Conservation (phyloP, 148 eudicot species). For the Salicornia ramosissima region DNA sequence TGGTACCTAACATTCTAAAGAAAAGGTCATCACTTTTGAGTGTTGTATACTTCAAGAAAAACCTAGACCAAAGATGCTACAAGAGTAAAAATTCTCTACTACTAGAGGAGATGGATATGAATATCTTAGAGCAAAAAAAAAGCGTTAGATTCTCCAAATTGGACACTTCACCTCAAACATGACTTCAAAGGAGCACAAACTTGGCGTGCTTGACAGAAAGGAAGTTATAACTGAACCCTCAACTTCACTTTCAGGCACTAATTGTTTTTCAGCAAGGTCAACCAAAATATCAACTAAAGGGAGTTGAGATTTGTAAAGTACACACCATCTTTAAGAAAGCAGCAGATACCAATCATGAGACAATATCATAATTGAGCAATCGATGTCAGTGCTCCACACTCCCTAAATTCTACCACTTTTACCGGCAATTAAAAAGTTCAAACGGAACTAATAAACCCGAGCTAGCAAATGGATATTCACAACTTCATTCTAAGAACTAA, state of each 20-base stretch:
- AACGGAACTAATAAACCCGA: not conserved
- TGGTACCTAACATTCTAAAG: not conserved
- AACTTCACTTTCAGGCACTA: not conserved
- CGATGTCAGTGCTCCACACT: not conserved
- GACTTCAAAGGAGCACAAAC: constrained; percentile 1
- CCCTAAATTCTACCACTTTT: not conserved
- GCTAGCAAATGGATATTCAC: not conserved
- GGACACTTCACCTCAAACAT: not conserved
- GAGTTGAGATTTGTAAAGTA: not conserved
- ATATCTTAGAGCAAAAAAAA: not conserved
- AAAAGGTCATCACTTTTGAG: not conserved
- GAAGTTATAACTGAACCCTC: not conserved
- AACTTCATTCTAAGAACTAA: not conserved
- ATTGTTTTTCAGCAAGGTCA: not conserved
- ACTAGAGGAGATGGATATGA: not conserved
- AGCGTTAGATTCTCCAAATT: not conserved
- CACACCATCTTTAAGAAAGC: not conserved
- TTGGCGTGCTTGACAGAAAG: not conserved
- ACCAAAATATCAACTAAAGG: not conserved
- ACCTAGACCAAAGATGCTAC: not conserved
- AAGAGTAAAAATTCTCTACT: not conserved
- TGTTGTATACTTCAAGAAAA: not conserved
- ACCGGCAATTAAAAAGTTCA: not conserved
- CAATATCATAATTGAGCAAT: not conserved
- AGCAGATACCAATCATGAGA: not conserved